A percentile compares a stretch with the other conserved stretches of the same genome.
These are phyloP conservation scores for Hypoxylon intermedium DNA, from an alignment of 495 filamentous ascomycete genomes.

Conservation along the genomic window DNA sequence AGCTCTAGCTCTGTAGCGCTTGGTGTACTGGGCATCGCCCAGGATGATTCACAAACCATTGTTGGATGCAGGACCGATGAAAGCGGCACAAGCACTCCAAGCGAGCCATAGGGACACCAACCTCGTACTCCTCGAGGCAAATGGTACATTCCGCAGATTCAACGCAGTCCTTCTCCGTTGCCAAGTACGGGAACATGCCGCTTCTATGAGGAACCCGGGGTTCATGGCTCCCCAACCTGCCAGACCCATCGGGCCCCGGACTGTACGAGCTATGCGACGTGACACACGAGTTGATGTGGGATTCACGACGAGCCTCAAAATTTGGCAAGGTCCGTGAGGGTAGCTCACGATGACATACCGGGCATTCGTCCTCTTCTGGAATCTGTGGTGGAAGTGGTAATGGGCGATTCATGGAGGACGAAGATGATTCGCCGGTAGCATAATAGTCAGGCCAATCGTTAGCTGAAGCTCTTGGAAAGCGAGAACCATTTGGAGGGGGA, in stretches of 20 bases:
- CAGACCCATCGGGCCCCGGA: constrained; percentile 20
- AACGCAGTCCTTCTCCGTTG: constrained; percentile 91
- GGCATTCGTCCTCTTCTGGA: constrained; percentile 87
- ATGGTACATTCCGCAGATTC: constrained; percentile 88
- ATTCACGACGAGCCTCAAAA: constrained; percentile 69
- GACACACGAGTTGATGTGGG: constrained; percentile 82
- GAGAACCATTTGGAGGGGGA: constrained; percentile 4
- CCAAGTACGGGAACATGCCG: constrained; percentile 69
- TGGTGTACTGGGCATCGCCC: constrained; percentile 64
- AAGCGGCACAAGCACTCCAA: constrained; percentile 95
- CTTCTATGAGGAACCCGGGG: constrained; percentile 48
- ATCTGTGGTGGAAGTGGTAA: constrained; percentile 50
- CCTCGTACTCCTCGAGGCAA: constrained; percentile 94
- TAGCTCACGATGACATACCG: constrained; percentile 80
- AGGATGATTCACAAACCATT: constrained; percentile 60
- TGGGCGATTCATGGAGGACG: constrained; percentile 38
- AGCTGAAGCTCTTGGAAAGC: constrained; percentile 34
- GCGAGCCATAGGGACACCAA: constrained; percentile 79
- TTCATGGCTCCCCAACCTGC: constrained; percentile 15
- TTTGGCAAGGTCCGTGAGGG: constrained; percentile 68
- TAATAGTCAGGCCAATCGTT: constrained; percentile 34
- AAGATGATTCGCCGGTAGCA: constrained; percentile 25
- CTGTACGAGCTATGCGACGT: constrained; percentile 53
- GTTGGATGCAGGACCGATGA: constrained; percentile 72
- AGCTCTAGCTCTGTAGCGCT: constrained; percentile 1